Evolutionary conservation across 768 basidiomycete species (phyloP), one percentile per base, ranked within the genome.

Genomic region (Kwoniella pini): DNA sequence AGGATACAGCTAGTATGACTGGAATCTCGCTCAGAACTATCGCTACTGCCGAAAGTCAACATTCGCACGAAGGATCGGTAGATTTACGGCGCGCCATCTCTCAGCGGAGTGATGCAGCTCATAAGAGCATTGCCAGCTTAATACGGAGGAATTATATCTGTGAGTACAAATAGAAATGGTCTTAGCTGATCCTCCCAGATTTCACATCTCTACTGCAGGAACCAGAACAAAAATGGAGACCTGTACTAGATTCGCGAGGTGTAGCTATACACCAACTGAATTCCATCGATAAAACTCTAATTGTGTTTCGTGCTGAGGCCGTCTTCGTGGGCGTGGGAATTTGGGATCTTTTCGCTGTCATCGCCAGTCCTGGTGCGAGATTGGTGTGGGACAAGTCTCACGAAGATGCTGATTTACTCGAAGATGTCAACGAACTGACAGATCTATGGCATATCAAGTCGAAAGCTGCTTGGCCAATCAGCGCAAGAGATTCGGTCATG

Each of bases 201-300:
- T 98, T 99, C 77, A 94, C 94, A 0, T 96, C 94, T 0, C 81
- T 99, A 48, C 79, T 99, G 49, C 96, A 98, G 78, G 95, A 98
- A 71, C 96, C 96, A 0, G 93, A 97, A 77, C 91, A 92, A 2
- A 99, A 99, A 78, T 99, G 95, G 95, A 87, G 90, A 84, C 61
- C 77, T 4, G 69, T 81, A 6, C 88, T 88, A 45, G 96, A 99
- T 67, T 83, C 84, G 27, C 84, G 88, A 43, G 95, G 96, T 1
- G 95, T 98, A 0, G 89, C 92, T 4, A 86, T 99, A 36, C 92
- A 93, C 4, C 94, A 97, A 76, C 85, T 98, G 9, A 90, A 97
- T 75, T 95, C 93, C 0, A 97, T 98, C 61, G 96, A 99, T 77
- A 92, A 92, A 26, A 97, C 95, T 0, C 81, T 98, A 57, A 89